phyloP scores from a whole-genome alignment of 768 basidiomycete species.

The Erythrobasidium yunnanense region DNA sequence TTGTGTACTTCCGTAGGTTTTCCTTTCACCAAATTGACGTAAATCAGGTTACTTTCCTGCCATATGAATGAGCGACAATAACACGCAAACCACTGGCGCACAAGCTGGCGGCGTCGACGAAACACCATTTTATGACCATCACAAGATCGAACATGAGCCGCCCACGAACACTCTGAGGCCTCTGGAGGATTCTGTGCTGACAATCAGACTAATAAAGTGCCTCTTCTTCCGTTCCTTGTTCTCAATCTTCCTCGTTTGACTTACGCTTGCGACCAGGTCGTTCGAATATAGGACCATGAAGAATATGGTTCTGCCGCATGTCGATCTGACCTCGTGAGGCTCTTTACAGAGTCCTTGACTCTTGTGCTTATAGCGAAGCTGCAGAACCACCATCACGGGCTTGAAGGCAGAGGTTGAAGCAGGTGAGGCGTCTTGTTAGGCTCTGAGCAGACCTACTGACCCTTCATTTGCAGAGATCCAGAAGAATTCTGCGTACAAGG shows the following conservation, averaged over 20 bases:
- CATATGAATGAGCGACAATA: too few species aligned
- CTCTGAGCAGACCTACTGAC: too few species aligned
- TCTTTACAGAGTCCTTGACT: not conserved
- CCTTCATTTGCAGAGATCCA: slow-evolving; percentile 62
- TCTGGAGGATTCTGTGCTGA: slow-evolving; percentile 67
- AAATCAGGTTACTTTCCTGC: too few species aligned
- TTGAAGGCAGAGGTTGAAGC: slow-evolving; percentile 62
- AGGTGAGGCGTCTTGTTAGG: too few species aligned
- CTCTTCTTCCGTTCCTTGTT: not conserved
- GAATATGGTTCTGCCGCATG: slow-evolving; percentile 66
- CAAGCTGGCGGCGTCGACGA: too few species aligned
- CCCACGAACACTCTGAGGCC: slow-evolving; percentile 60
- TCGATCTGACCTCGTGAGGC: slow-evolving; percentile 55
- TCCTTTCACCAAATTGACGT: too few species aligned
- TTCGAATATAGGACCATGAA: slow-evolving; percentile 85
- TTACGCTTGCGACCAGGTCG: slow-evolving; percentile 43
- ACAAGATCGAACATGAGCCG: slow-evolving; percentile 23
- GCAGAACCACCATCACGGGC: slow-evolving; percentile 56
- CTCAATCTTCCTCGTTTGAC: too few species aligned
- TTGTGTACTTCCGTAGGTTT: too few species aligned
- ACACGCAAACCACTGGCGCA: too few species aligned
- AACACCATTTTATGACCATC: not conserved
- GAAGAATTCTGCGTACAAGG: slow-evolving; percentile 72
- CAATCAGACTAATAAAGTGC: slow-evolving; percentile 75
- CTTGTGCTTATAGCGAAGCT: not conserved